Conservation (phyloP, 2,329 filamentous ascomycete genomes). For the Pseudocercospora musae region DNA sequence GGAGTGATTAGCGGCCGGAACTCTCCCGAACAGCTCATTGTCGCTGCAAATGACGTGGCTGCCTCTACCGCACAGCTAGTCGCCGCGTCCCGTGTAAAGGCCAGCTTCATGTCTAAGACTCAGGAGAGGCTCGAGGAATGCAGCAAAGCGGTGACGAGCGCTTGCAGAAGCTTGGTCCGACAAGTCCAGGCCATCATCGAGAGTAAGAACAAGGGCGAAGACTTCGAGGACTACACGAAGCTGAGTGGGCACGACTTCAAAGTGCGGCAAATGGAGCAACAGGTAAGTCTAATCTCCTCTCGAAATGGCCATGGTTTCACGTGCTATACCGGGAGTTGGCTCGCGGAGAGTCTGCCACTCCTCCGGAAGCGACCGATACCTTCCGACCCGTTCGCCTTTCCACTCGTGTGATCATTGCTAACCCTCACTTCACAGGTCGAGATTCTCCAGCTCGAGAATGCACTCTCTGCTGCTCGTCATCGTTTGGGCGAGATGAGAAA, state of each 20-base stretch:
- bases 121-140: constrained; percentile 89
- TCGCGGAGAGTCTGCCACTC: no score
- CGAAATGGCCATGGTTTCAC: no score
- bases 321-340: no score
- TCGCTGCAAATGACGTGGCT: constrained; percentile 94
- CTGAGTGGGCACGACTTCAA: constrained; percentile 96
- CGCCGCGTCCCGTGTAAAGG: constrained; percentile 92
- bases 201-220: constrained; percentile 71
- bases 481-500: constrained; percentile 96
- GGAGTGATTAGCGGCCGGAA: constrained; percentile 89
- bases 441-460: constrained; percentile 92
- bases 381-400: no score
- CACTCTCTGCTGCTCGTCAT: constrained; percentile 72
- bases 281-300: constrained; percentile 50
- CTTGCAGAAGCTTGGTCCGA: constrained; percentile 81
- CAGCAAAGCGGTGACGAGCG: constrained; percentile 85
- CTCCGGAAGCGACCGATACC: no score
- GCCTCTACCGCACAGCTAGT: constrained; percentile 96
- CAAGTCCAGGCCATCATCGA: constrained; percentile 95
- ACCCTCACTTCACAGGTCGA: constrained; percentile 53
- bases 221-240: constrained; percentile 75
- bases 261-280: constrained; percentile 98
- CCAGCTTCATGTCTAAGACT: constrained; percentile 94
- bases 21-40: constrained; percentile 93
- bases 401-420: no score